Percentiles rank a stretch among this genome's conserved stretches.
These are phyloP conservation scores for Yamadazyma paraphyllophila DNA, from an alignment of 805 yeast species.

Conservation along the genomic window DNA sequence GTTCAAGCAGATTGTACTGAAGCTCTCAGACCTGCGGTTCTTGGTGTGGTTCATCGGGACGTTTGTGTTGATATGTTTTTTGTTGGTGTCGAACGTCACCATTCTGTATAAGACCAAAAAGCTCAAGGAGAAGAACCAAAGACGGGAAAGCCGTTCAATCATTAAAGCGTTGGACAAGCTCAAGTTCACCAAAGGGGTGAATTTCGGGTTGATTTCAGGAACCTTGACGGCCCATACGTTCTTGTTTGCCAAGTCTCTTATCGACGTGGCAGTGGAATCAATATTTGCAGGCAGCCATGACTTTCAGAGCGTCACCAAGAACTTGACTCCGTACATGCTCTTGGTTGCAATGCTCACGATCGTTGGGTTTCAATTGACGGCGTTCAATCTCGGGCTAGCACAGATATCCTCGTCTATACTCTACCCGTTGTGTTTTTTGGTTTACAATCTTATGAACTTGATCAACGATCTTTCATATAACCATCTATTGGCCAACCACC, in stretches of 20 bases:
- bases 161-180: slow-evolving; percentile 17
- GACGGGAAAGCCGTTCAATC: slow-evolving; percentile 10
- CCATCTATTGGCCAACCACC: slow-evolving; percentile 50
- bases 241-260: slow-evolving; percentile 78
- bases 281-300: slow-evolving; percentile 27
- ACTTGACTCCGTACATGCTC: slow-evolving; percentile 41
- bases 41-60: slow-evolving; percentile 53
- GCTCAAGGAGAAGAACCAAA: slow-evolving; percentile 5
- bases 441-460: slow-evolving; percentile 67
- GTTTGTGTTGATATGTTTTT: slow-evolving; percentile 24
- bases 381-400: slow-evolving; percentile 71
- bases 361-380: slow-evolving; percentile 68
- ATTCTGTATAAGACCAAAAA: slow-evolving; percentile 16
- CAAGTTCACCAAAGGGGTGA: slow-evolving; percentile 50
- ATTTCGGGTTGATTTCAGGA: slow-evolving; percentile 71
- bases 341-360: slow-evolving; percentile 54
- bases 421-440: slow-evolving; percentile 83
- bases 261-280: slow-evolving; percentile 61
- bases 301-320: slow-evolving; percentile 14
- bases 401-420: slow-evolving; percentile 71
- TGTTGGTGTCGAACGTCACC: slow-evolving; percentile 23
- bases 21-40: slow-evolving; percentile 44
- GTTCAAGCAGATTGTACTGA: slow-evolving; percentile 41
- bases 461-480: slow-evolving; percentile 52
- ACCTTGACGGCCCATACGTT: slow-evolving; percentile 82